Percentiles rank a stretch among this genome's conserved stretches.
Conservation (phyloP, 2,329 filamentous ascomycete species). For the Venturia nashicola region DNA sequence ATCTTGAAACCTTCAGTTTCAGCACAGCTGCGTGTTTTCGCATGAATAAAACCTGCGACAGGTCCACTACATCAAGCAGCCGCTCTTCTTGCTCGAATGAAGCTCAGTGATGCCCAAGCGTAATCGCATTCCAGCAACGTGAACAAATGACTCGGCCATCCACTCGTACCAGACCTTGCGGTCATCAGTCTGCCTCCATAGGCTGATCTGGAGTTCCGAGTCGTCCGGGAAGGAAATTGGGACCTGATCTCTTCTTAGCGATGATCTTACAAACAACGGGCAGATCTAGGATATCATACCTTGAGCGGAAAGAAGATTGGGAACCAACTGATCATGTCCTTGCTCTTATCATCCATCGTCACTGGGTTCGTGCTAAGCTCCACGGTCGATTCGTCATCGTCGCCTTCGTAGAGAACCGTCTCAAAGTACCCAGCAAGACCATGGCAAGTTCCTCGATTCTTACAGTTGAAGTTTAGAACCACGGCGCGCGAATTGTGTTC, state of each 20-base stretch:
- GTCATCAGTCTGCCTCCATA: slow-evolving; percentile 94
- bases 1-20: background rate
- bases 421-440: slow-evolving; percentile 94
- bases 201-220: slow-evolving; percentile 76
- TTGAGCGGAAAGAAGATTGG: slow-evolving; percentile 96
- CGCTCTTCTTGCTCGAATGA: slow-evolving; percentile 56
- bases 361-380: slow-evolving; percentile 90
- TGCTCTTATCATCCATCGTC: slow-evolving; percentile 83
- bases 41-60: background rate
- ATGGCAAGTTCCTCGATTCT: slow-evolving; percentile 72
- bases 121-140: slow-evolving; percentile 50
- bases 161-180: slow-evolving; percentile 98
- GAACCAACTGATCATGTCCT: slow-evolving; percentile 99
- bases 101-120: slow-evolving; percentile 55
- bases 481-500: slow-evolving; percentile 82
- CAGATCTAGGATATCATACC: slow-evolving; percentile 38
- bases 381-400: slow-evolving; percentile 36
- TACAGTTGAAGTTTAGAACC: slow-evolving; percentile 65
- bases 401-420: slow-evolving; percentile 68
- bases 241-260: slow-evolving; percentile 39
- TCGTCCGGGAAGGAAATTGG: slow-evolving; percentile 78
- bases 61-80: slow-evolving; percentile 52
- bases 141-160: slow-evolving; percentile 71
- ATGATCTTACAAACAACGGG: background rate
- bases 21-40: background rate